Conservation (phyloP, 176 grass and related monocot species). For the Themeda triandra region DNA sequence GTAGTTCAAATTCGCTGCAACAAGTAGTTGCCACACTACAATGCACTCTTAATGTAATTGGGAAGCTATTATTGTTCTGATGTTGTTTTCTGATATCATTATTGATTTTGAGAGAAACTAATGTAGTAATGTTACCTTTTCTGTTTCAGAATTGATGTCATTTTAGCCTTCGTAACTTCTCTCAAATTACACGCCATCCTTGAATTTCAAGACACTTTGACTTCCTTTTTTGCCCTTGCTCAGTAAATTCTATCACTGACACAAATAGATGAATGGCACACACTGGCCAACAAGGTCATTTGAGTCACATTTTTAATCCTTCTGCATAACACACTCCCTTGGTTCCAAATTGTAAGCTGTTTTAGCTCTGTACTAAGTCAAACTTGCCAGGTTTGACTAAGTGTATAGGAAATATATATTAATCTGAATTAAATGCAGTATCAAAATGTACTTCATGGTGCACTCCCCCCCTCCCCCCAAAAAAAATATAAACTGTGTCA, state of each 20-base stretch:
- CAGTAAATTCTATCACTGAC: neutral
- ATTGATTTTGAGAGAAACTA: conserved; percentile 9
- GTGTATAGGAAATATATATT: neutral
- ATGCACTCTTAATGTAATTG: neutral
- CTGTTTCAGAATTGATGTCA: neutral
- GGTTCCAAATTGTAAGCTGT: neutral
- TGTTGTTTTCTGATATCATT: neutral
- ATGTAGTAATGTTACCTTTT: neutral
- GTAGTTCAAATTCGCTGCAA: neutral
- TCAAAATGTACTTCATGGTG: neutral
- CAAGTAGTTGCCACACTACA: neutral
- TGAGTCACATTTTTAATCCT: neutral
- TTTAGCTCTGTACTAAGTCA: neutral
- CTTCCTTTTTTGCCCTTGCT: neutral
- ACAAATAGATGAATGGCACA: neutral
- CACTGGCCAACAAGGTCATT: neutral
- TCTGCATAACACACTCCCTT: neutral
- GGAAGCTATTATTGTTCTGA: neutral
- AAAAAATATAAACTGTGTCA: neutral
- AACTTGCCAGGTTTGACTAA: neutral
- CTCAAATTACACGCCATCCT: neutral
- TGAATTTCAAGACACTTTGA: neutral
- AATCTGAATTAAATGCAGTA: neutral
- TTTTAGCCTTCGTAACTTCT: neutral
- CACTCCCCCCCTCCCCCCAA: neutral